Conservation (phyloP, 2,329 filamentous ascomycete genomes). For the Keithomyces neogunnii region DNA sequence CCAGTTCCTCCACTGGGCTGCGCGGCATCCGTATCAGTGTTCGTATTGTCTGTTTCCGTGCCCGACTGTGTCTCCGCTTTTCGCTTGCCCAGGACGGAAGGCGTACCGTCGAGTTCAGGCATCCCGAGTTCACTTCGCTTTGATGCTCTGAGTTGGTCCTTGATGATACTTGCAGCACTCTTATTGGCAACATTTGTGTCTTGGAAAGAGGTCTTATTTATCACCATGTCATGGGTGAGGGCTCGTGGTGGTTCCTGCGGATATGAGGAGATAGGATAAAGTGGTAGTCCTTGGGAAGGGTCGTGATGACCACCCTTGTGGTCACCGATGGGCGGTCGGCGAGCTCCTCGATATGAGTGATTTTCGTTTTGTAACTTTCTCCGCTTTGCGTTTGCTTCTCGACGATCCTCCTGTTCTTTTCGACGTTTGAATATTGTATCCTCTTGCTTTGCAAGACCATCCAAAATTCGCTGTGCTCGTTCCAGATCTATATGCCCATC, state of each 20-base stretch:
- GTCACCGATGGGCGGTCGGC: conserved; percentile 5
- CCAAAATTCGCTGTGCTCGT: conserved; percentile 78
- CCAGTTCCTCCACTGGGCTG: background rate
- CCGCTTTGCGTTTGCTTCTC: conserved; percentile 70
- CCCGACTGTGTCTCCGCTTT: conserved; percentile 46
- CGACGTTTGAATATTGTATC: conserved; percentile 86
- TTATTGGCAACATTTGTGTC: conserved; percentile 81
- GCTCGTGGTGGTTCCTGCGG: conserved; percentile 44
- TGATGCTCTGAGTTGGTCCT: conserved; percentile 60
- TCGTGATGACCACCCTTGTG: conserved; percentile 26
- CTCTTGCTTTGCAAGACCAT: conserved; percentile 85
- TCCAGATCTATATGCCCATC: conserved; percentile 86
- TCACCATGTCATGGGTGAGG: conserved; percentile 81
- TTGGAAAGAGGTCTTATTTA: conserved; percentile 59
- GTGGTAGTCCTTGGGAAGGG: conserved; percentile 20
- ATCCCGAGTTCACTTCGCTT: conserved; percentile 7
- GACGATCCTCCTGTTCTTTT: conserved; percentile 76
- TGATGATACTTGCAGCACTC: conserved; percentile 82
- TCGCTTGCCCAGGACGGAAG: conserved; percentile 60
- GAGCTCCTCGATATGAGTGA: conserved; percentile 14
- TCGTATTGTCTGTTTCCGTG: background rate
- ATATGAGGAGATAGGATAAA: conserved; percentile 38
- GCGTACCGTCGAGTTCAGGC: conserved; percentile 25
- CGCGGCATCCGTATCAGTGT: conserved; percentile 37
- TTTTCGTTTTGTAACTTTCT: conserved; percentile 61